A percentile compares a stretch with the other conserved stretches of the same genome.
Evolutionary conservation across 371 early-diverging fungal genomes (phyloP).

Genomic region (Ecytonucleospora hepatopenaei): DNA sequence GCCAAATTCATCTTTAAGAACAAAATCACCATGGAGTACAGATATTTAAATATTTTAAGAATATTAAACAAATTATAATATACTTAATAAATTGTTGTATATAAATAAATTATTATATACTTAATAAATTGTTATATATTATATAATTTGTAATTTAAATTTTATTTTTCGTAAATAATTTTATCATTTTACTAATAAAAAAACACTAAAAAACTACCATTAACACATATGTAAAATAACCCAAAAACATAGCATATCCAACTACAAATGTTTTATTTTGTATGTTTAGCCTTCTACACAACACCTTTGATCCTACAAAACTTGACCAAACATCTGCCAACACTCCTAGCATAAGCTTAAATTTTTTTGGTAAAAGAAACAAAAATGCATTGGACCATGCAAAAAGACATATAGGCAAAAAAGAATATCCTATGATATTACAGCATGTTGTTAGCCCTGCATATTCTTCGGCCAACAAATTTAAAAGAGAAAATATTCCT

Average conservation of each 20-base stretch:
- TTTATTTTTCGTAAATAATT: no score
- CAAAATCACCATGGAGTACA: conserved; percentile 35
- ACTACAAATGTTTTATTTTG: conserved; percentile 40
- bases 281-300: conserved; percentile 32
- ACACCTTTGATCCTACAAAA: conserved; percentile 31
- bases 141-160: no score
- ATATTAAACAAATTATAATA: no score
- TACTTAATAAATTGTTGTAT: no score
- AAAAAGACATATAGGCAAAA: conserved; percentile 48
- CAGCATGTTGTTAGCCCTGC: conserved; percentile 31
- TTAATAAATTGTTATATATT: no score
- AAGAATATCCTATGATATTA: conserved; percentile 54
- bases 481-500: conserved; percentile 44
- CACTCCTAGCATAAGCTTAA: conserved; percentile 27
- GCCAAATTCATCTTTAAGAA: conserved; percentile 49
- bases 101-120: no score
- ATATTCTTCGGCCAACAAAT: conserved; percentile 26
- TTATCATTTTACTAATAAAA: not conserved
- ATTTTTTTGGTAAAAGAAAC: conserved; percentile 4
- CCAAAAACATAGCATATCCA: conserved; percentile 53
- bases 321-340: conserved; percentile 39
- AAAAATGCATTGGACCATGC: conserved; percentile 31
- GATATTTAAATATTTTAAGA: not conserved
- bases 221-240: conserved; percentile 49
- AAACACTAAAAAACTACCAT: conserved; percentile 41